Evolutionary conservation across 179 eudicot genomes (phyloP).

Genomic region (Patellifolia procumbens): DNA sequence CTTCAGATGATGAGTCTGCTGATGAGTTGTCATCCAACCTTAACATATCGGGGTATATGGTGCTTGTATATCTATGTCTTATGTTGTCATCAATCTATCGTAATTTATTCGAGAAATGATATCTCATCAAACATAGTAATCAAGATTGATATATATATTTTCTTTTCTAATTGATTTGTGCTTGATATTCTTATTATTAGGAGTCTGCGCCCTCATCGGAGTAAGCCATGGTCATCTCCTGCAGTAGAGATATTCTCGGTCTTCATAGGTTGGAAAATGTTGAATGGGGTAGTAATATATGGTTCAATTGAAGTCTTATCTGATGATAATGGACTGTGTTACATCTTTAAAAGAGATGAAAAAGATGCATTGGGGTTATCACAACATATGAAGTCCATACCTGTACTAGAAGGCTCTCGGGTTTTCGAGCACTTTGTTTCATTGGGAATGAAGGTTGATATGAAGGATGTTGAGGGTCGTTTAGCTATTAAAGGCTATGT

Average conservation of each 20-base stretch:
- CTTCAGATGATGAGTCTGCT: too few species aligned
- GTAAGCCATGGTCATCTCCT: conserved; percentile 12
- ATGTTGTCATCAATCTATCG: too few species aligned
- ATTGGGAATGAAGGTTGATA: neutral
- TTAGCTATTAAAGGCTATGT: conserved; percentile 7
- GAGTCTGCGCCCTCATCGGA: conserved; percentile 1
- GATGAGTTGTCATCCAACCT: too few species aligned
- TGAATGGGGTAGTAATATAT: neutral
- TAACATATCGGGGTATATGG: too few species aligned
- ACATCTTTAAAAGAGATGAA: conserved; percentile 1
- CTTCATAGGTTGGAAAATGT: neutral
- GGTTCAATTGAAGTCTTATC: conserved; percentile 12
- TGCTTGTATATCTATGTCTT: too few species aligned
- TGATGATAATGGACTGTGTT: neutral
- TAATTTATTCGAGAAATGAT: too few species aligned
- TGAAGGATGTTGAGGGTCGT: conserved; percentile 2
- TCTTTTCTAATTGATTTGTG: too few species aligned
- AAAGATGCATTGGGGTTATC: neutral
- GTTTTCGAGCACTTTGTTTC: neutral
- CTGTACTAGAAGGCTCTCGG: neutral
- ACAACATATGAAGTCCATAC: neutral
- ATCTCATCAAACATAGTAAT: too few species aligned
- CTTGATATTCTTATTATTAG: too few species aligned
- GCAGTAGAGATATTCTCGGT: conserved; percentile 13
- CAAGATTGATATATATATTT: too few species aligned